Conservation (phyloP, 2,329 filamentous ascomycete genomes). For the Fusarium pseudograminearum region DNA sequence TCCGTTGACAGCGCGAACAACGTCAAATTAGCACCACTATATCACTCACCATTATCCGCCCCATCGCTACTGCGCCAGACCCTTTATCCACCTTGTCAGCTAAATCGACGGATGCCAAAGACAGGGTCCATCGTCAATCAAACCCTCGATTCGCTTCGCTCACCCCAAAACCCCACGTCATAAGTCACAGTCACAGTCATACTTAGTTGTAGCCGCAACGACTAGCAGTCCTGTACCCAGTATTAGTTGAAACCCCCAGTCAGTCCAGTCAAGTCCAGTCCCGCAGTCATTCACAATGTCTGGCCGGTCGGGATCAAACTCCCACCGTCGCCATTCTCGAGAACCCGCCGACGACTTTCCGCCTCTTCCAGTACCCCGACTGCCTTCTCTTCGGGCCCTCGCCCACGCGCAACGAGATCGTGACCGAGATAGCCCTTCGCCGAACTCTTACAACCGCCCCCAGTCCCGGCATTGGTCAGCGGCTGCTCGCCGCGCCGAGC, state of each 20-base stretch:
- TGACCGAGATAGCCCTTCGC: conserved; percentile 45
- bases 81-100: conserved; percentile 24
- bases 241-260: conserved; percentile 13
- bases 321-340: conserved; percentile 50
- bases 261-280: neutral
- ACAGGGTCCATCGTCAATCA: conserved; percentile 20
- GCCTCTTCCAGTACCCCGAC: conserved; percentile 48
- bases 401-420: conserved; percentile 48
- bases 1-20: neutral
- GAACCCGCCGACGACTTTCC: conserved; percentile 51
- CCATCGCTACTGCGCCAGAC: conserved; percentile 3
- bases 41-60: neutral
- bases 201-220: conserved; percentile 30
- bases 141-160: conserved; percentile 26
- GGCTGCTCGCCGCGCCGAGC: conserved; percentile 52
- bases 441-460: conserved; percentile 37
- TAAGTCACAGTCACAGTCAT: conserved; percentile 19
- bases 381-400: conserved; percentile 51
- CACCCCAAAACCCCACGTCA: conserved; percentile 36
- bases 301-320: conserved; percentile 50
- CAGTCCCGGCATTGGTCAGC: conserved; percentile 47
- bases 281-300: conserved; percentile 47
- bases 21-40: neutral
- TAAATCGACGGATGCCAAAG: conserved; percentile 12
- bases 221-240: conserved; percentile 15